Base-by-base conservation (phyloP, 345 rosid species). In the Sonneratia caseolaris region DNA sequence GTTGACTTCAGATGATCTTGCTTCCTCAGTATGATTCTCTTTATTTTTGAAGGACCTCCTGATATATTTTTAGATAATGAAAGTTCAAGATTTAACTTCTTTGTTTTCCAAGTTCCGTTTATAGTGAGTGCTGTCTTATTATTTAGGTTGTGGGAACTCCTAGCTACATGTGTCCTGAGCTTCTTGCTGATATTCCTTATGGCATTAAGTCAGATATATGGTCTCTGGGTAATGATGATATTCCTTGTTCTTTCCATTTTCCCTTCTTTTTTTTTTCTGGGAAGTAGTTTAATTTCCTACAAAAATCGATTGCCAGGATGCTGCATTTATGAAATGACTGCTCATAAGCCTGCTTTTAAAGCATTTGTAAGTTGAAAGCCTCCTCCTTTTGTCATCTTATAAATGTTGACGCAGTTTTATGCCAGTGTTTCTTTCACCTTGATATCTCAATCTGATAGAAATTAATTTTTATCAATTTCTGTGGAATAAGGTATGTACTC, bases 101-200 rank as follows among this genome's bases (percentile, higher is more conserved):
- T 51, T 67, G 70, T 69, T 47, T 47, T 47, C 13, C 64, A 66
- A 70, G 36, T 18, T 70, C 22, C 37, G 62, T 16, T 14, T 49
- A 65, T 70, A 19, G 47, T 14, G 38, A 61, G 18, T 59, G 76
- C 61, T 69, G 70, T 66, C 73, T 45, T 53, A 40, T 18, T 68
- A 75, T 81, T 71, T 79, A 96, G 99, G 99, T 96, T 65, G 99
- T 96, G 81, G 99, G 99, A 80, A 96, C 99, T 68, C 99, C 99
- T 24, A 96, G 98, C 81, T 96, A 96, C 81, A 96, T 96, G 99
- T 96, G 99, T 74, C 99, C 99, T 1, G 99, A 96, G 87, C 93
- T 96, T 68, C 96, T 96, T 75, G 97, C 99, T 76, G 99, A 96
- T 81, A 96, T 96, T 80, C 99, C 99, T 14, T 96, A 96, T 27